Percentiles rank a stretch among this genome's conserved stretches.
phyloP scores from a whole-genome alignment of 1,284 basidiomycete species.

The Agaricales sp. region DNA sequence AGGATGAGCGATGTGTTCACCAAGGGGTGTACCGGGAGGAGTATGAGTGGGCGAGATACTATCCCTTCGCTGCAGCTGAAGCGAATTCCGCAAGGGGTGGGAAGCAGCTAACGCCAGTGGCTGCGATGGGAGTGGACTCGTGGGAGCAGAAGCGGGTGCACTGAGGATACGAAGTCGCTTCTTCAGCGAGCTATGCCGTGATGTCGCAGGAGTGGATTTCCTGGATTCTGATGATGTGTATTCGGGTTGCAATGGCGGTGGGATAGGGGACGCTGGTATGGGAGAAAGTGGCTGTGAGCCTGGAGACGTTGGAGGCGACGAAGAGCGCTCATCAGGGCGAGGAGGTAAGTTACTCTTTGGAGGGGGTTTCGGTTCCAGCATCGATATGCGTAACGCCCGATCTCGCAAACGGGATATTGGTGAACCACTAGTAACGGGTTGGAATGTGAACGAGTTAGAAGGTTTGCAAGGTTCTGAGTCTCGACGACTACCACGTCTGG shows the following conservation, averaged over 20 bases:
- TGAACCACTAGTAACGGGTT: background rate
- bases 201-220: background rate
- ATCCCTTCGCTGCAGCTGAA: background rate
- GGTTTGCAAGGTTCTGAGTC: background rate
- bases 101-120: background rate
- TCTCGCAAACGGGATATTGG: background rate
- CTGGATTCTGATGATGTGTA: background rate
- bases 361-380: background rate
- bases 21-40: background rate
- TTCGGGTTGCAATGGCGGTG: background rate
- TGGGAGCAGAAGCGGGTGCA: background rate
- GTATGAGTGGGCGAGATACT: background rate
- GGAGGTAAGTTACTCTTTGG: background rate
- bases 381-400: background rate
- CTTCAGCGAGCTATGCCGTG: background rate
- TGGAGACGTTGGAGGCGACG: background rate
- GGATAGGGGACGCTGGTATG: background rate
- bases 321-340: background rate
- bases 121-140: background rate
- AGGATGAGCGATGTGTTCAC: background rate
- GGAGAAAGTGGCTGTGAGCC: background rate
- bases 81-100: background rate
- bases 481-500: background rate
- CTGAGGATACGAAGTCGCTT: conserved; percentile 1
- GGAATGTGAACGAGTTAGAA: background rate